Percentiles rank a stretch among this genome's conserved stretches.
Evolutionary conservation across 2,329 filamentous ascomycete genomes (phyloP).

Genomic region (Botrytis deweyae): DNA sequence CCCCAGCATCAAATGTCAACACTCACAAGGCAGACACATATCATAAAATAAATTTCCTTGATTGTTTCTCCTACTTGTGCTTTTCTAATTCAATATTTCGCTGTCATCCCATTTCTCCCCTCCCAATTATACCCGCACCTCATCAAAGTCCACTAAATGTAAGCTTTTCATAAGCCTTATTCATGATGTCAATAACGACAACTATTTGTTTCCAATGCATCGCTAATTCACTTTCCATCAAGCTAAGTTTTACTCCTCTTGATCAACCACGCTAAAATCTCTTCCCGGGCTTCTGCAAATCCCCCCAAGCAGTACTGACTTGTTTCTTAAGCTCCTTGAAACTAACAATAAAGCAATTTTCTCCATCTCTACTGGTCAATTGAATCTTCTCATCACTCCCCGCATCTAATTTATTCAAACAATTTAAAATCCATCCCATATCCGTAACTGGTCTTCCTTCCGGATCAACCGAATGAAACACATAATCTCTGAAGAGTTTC

Average conservation of each 20-base stretch:
- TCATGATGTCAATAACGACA: neutral
- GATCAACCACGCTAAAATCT: slow-evolving; percentile 7
- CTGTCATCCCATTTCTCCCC: neutral
- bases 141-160: neutral
- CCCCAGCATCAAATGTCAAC: neutral
- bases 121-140: neutral
- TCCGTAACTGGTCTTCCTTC: slow-evolving; percentile 82
- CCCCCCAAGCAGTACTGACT: slow-evolving; percentile 56
- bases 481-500: slow-evolving; percentile 94
- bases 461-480: slow-evolving; percentile 92
- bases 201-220: neutral
- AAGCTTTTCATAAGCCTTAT: neutral
- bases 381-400: slow-evolving; percentile 84
- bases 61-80: slow-evolving; percentile 3
- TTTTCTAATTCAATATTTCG: slow-evolving; percentile 2
- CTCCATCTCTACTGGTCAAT: slow-evolving; percentile 84
- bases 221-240: neutral
- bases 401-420: slow-evolving; percentile 89
- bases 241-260: neutral
- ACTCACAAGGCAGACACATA: neutral
- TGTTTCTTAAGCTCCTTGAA: slow-evolving; percentile 84
- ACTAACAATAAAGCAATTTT: slow-evolving; percentile 82
- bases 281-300: slow-evolving; percentile 44
- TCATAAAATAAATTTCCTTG: neutral
- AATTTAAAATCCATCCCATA: slow-evolving; percentile 81